Base-by-base conservation (phyloP, 768 basidiomycete species). In the Phanerodontia chrysosporium region DNA sequence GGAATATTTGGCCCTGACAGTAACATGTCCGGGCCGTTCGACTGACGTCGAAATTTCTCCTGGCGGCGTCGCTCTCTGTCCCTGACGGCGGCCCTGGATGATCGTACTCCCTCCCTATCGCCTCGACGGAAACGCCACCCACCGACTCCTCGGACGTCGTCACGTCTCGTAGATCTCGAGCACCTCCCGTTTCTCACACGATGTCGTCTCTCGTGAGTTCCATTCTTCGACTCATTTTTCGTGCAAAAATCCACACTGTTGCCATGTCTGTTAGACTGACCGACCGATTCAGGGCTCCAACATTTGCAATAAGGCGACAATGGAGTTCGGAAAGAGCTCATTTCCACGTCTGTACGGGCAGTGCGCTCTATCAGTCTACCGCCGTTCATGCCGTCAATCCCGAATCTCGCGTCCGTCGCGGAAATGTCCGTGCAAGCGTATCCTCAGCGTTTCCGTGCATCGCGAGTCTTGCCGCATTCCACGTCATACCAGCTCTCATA, bases 41-140 rank as follows among this genome's bases (percentile, higher is more conserved):
- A 56, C 45, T 56, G 44, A 56, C 44, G 55, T 55, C 25, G 25
- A 27, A 55, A 42, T 36, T 44, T 55, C 16, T 55, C 22, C 29
- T 32, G 9, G 3, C 12, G 28, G n/a, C n/a, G 16, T 25, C n/a
- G 22, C 16, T 51, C 49, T 9, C 10, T 30, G 49, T 32, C 49
- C 39, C 39, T 51, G 21, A 29, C 18, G 30, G n/a, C 32, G 49
- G 39, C 28, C 49, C 49, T 51, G 28, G 29, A 18, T 51, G 49
- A 51, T 51, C 29, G 49, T 7, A 35, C 32, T 6, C 32, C 32
- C 32, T 13, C 32, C 13, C 29, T 51, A 42, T n/a, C 28, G 29
- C 29, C 30, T 29, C 22, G 49, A 28, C 48, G 48, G 16, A 32
- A 16, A 30, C 28, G 49, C 27, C 30, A 30, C 27, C 28, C n/a